phyloP scores from a whole-genome alignment of 371 early-diverging fungal species.

The Batkoa obscura region DNA sequence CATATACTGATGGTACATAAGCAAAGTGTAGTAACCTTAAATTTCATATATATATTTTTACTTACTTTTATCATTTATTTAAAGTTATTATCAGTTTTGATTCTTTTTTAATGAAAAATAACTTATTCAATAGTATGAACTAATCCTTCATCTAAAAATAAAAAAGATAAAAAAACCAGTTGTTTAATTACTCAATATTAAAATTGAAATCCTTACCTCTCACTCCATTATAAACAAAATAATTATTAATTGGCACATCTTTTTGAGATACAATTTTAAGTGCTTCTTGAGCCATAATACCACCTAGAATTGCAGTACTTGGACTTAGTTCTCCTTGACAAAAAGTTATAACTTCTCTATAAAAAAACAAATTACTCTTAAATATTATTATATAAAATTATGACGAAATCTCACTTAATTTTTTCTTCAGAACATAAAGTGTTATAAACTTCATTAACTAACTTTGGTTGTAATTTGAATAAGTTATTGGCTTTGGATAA shows the following conservation, averaged over 20 bases:
- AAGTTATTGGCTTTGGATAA: not conserved
- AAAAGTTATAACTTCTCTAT: constrained; percentile 18
- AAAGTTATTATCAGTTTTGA: too few species aligned
- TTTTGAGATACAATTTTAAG: constrained; percentile 61
- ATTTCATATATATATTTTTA: too few species aligned
- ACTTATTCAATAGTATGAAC: too few species aligned
- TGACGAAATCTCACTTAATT: not conserved
- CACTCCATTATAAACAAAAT: constrained; percentile 17
- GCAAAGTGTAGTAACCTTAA: too few species aligned
- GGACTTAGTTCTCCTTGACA: constrained; percentile 43
- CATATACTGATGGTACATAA: too few species aligned
- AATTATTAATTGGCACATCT: constrained; percentile 62
- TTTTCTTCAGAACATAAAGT: not conserved
- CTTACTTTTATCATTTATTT: too few species aligned
- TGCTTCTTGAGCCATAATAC: constrained; percentile 73
- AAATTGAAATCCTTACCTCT: too few species aligned
- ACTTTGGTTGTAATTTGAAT: not conserved
- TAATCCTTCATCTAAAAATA: too few species aligned
- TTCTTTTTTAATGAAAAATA: too few species aligned
- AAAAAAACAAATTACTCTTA: not conserved
- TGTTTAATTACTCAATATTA: too few species aligned
- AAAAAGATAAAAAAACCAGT: too few species aligned
- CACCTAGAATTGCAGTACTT: constrained; percentile 70
- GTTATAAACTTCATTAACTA: not conserved
- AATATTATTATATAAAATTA: not conserved